Evolutionary conservation across 805 yeast genomes (phyloP).

Genomic region (Starmerella sirachaensis): DNA sequence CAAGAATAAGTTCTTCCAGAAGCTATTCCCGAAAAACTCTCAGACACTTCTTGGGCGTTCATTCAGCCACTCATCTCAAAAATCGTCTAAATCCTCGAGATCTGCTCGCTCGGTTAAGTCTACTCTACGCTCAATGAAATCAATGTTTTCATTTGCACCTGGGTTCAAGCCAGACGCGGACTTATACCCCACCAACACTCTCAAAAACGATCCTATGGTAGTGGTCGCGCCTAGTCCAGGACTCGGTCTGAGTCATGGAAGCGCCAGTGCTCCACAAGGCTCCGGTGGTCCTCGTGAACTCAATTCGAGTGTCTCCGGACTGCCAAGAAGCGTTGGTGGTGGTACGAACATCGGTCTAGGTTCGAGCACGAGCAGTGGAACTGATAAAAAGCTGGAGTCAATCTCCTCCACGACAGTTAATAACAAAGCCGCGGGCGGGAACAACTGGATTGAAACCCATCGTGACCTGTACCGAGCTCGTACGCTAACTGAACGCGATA

Average conservation of each 20-base stretch:
- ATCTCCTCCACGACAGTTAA: neutral
- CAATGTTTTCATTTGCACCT: slow-evolving; percentile 13
- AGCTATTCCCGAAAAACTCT: slow-evolving; percentile 18
- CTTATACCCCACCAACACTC: slow-evolving; percentile 17
- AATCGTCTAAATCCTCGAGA: slow-evolving; percentile 3
- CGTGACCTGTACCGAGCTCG: slow-evolving; percentile 61
- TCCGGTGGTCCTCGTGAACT: too few relatives aligned
- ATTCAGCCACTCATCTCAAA: slow-evolving; percentile 12
- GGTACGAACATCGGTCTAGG: too few relatives aligned
- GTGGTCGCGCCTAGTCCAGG: too few relatives aligned
- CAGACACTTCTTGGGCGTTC: slow-evolving; percentile 10
- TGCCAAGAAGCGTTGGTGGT: too few relatives aligned
- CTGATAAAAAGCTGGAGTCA: slow-evolving; percentile 1
- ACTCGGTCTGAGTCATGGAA: too few relatives aligned
- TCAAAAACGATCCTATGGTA: too few relatives aligned
- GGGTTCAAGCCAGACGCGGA: slow-evolving; percentile 12
- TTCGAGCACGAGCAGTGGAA: too few relatives aligned
- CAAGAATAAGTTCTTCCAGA: slow-evolving; percentile 13
- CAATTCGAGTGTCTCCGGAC: too few relatives aligned
- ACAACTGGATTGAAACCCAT: slow-evolving; percentile 41
- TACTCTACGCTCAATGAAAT: slow-evolving; percentile 11
- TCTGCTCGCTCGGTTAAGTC: slow-evolving; percentile 7
- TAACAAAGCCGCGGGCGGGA: slow-evolving; percentile 1
- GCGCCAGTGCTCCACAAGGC: too few relatives aligned
- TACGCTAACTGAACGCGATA: slow-evolving; percentile 55